A percentile compares a stretch with the other conserved stretches of the same genome.
phyloP scores from a whole-genome alignment of 2,329 filamentous ascomycete species.

The Aspergillus eucalypticola region DNA sequence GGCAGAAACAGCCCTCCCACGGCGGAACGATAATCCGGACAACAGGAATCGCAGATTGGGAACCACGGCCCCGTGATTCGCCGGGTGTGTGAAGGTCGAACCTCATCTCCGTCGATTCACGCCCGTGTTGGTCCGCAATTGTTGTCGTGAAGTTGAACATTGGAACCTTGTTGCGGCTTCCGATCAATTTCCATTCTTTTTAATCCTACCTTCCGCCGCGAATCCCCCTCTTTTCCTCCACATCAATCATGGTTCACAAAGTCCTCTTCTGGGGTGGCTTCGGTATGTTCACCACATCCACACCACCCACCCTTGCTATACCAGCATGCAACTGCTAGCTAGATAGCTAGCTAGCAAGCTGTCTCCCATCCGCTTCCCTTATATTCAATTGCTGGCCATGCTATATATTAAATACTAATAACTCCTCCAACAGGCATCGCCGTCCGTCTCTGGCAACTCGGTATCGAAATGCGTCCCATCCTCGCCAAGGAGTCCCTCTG shows the following conservation, averaged over 20 bases:
- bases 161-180: constrained; percentile 13
- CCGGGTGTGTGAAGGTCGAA: constrained; percentile 16
- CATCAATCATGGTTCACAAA: constrained; percentile 49
- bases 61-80: constrained; percentile 41
- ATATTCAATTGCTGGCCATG: too few species aligned
- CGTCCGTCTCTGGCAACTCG: constrained; percentile 92
- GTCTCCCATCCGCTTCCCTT: too few species aligned
- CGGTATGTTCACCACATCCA: constrained; percentile 61
- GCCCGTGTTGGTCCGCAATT: neutral
- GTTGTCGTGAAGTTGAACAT: constrained; percentile 12
- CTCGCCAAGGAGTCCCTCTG: constrained; percentile 82
- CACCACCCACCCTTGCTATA: neutral
- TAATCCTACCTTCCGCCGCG: neutral
- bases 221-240: constrained; percentile 21
- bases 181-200: constrained; percentile 2
- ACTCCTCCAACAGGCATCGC: constrained; percentile 67
- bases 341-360: too few species aligned
- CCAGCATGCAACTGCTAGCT: too few species aligned
- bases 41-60: constrained; percentile 24
- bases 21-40: too few species aligned
- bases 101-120: constrained; percentile 21
- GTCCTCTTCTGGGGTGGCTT: constrained; percentile 67
- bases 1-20: neutral
- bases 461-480: constrained; percentile 96
- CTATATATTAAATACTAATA: neutral